phyloP scores from a whole-genome alignment of 148 eudicot genomes.

The Simmondsia chinensis region DNA sequence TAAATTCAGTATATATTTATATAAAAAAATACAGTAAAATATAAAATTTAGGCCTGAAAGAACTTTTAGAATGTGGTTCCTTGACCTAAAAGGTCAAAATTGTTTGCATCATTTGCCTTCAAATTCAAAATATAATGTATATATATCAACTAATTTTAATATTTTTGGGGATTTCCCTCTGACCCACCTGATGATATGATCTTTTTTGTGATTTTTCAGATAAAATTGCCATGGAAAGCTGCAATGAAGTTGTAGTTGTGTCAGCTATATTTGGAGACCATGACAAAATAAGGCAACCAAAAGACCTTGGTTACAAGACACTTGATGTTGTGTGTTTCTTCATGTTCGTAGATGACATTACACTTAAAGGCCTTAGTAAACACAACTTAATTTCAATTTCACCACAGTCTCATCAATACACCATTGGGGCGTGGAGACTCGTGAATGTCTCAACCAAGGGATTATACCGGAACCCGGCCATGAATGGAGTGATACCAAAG shows the following conservation, averaged over 20 bases:
- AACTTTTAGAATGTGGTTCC: too few relatives aligned
- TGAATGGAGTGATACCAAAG: constrained; percentile 89
- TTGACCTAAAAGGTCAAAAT: too few relatives aligned
- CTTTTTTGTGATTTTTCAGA: constrained; percentile 30
- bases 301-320: constrained; percentile 66
- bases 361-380: constrained; percentile 36
- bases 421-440: constrained; percentile 78
- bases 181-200: too few relatives aligned
- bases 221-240: constrained; percentile 43
- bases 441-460: constrained; percentile 31
- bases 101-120: too few relatives aligned
- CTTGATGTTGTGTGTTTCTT: constrained; percentile 65
- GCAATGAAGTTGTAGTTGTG: constrained; percentile 66
- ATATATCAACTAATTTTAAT: neutral
- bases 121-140: too few relatives aligned
- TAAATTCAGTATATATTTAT: too few relatives aligned
- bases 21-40: too few relatives aligned
- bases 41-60: too few relatives aligned
- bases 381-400: constrained; percentile 54
- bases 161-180: too few relatives aligned
- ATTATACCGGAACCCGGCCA: constrained; percentile 59
- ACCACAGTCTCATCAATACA: constrained; percentile 16
- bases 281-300: constrained; percentile 91
- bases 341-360: constrained; percentile 77
- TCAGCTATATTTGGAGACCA: constrained; percentile 88